A percentile compares a stretch with the other conserved stretches of the same genome.
Conservation (phyloP, 352 stramenopile species). For the Plasmopara halstedii region DNA sequence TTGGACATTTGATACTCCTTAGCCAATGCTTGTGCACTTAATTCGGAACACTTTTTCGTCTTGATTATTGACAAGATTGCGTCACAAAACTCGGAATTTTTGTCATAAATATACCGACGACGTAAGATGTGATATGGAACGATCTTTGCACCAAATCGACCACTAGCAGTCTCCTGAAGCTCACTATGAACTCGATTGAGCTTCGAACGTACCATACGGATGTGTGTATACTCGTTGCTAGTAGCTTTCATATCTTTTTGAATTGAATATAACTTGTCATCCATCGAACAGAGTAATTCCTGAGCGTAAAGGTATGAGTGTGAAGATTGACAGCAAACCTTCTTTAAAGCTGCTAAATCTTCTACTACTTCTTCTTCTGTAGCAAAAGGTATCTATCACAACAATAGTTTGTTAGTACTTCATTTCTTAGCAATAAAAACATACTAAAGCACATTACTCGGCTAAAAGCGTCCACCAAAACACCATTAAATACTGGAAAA, state of each 20-base stretch:
- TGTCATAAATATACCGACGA: conserved; percentile 49
- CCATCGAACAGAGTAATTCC: conserved; percentile 64
- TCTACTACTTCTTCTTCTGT: conserved; percentile 73
- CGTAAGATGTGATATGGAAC: conserved; percentile 70
- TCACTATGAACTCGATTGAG: conserved; percentile 64
- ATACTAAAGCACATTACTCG: conserved; percentile 26
- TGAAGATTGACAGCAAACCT: conserved; percentile 78
- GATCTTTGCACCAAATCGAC: conserved; percentile 58
- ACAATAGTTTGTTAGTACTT: background rate
- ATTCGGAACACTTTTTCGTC: conserved; percentile 62
- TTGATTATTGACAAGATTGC: conserved; percentile 72
- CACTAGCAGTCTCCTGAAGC: conserved; percentile 61
- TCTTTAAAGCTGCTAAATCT: conserved; percentile 64
- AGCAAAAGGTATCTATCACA: conserved; percentile 65
- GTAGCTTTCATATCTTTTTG: conserved; percentile 26
- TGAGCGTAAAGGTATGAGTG: conserved; percentile 81
- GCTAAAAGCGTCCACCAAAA: conserved; percentile 68
- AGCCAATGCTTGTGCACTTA: conserved; percentile 48
- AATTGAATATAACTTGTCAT: conserved; percentile 56
- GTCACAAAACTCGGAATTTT: conserved; percentile 50
- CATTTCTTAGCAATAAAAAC: background rate
- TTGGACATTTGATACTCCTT: conserved; percentile 52
- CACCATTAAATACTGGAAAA: conserved; percentile 79
- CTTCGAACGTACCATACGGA: conserved; percentile 60
- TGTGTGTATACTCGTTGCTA: conserved; percentile 30